A percentile compares a stretch with the other conserved stretches of the same genome.
Evolutionary conservation across 768 basidiomycete genomes (phyloP).

Genomic region (Pisolithus albus): DNA sequence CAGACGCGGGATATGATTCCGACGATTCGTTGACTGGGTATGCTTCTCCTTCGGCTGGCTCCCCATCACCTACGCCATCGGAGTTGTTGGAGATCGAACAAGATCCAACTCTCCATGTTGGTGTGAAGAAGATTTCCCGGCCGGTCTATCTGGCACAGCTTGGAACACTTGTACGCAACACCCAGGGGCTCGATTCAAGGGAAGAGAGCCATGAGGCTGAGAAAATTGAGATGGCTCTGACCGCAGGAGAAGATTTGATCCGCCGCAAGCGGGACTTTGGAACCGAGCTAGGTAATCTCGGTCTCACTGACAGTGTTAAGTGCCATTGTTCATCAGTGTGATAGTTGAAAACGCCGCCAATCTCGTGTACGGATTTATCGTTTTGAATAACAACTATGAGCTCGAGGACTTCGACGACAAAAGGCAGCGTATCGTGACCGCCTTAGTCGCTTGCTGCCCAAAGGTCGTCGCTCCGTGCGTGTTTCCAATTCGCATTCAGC

Average conservation of each 20-base stretch:
- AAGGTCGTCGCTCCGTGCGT: conserved; percentile 73
- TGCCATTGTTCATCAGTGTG: not conserved
- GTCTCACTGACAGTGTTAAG: not conserved
- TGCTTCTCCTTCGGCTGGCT: conserved; percentile 60
- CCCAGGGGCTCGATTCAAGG: conserved; percentile 41
- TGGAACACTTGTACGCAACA: conserved; percentile 63
- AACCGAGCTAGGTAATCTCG: conserved; percentile 66
- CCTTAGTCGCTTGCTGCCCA: conserved; percentile 77
- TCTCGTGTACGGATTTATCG: conserved; percentile 64
- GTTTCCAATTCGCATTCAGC: not conserved
- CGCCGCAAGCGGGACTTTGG: conserved; percentile 81
- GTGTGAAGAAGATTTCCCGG: conserved; percentile 58
- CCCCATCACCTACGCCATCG: conserved; percentile 72
- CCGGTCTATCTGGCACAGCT: conserved; percentile 91
- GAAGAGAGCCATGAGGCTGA: conserved; percentile 65
- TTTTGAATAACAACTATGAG: conserved; percentile 81
- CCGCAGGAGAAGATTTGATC: conserved; percentile 75
- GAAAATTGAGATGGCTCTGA: conserved; percentile 73
- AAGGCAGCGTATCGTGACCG: conserved; percentile 69
- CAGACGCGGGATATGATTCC: conserved; percentile 52
- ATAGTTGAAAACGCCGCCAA: conserved; percentile 88
- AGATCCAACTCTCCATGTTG: conserved; percentile 75
- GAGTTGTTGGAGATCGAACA: conserved; percentile 79
- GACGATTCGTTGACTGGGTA: conserved; percentile 81
- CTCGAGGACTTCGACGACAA: conserved; percentile 69